phyloP scores from a whole-genome alignment of 805 yeast species.

The Helenozyma rhizophorensis region DNA sequence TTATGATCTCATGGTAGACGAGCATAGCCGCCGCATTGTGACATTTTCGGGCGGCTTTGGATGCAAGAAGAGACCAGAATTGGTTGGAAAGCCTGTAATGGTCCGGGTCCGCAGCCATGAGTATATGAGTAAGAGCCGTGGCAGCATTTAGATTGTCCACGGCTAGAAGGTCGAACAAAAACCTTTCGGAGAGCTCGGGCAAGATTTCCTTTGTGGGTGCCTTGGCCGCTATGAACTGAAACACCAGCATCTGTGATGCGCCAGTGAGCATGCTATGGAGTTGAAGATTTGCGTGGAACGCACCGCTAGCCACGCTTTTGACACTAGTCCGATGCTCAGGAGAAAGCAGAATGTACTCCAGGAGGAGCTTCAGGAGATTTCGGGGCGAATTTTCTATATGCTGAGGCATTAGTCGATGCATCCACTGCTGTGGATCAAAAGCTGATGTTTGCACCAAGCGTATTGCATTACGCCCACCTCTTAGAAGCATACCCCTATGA shows the following conservation, averaged over 20 bases:
- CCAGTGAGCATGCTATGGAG: constrained; percentile 4
- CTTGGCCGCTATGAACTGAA: constrained; percentile 6
- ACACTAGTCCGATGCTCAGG: neutral
- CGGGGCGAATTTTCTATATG: too few species aligned
- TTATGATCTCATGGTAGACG: constrained; percentile 34
- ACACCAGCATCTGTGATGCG: constrained; percentile 1
- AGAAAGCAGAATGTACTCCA: too few species aligned
- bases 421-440: constrained; percentile 1
- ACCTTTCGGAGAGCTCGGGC: constrained; percentile 19
- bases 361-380: too few species aligned
- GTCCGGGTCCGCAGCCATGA: constrained; percentile 10
- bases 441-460: too few species aligned
- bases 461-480: too few species aligned
- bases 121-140: constrained; percentile 23
- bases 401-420: too few species aligned
- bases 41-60: constrained; percentile 19
- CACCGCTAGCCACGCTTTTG: neutral
- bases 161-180: constrained; percentile 17
- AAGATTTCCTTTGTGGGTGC: constrained; percentile 6
- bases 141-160: constrained; percentile 20
- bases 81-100: constrained; percentile 25
- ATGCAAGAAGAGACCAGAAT: constrained; percentile 29
- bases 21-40: constrained; percentile 29
- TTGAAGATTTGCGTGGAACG: constrained; percentile 1
- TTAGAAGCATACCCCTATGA: too few species aligned